A percentile compares a stretch with the other conserved stretches of the same genome.
phyloP scores from a whole-genome alignment of 164 flowering plant species.

The grape (Vitis vinifera) region ASM3070453v1 NC_081815.1:1883501-1884000 shows the following conservation, averaged over 20 bases:
- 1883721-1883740: conserved; percentile 20
- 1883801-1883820: conserved; percentile 19
- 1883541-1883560: no score
- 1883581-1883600: no score
- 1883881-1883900: conserved; percentile 48
- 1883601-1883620: no score
- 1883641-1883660: not conserved
- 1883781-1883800: conserved; percentile 58
- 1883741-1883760: conserved; percentile 36
- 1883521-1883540: no score
- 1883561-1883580: no score
- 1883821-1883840: conserved; percentile 28
- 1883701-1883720: conserved; percentile 23
- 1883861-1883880: conserved; percentile 42
- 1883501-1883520: no score
- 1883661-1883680: conserved; percentile 12
- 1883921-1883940: conserved; percentile 57
- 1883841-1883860: conserved; percentile 25
- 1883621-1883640: not conserved
- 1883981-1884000: conserved; percentile 59
- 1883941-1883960: conserved; percentile 45
- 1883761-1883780: conserved; percentile 29
- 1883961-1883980: conserved; percentile 52
- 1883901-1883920: conserved; percentile 46
- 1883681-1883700: conserved; percentile 61